Evolutionary conservation across 768 basidiomycete genomes (phyloP), one percentile per base, ranked within the genome.

Genomic region (Xerocomellus intermedius): DNA sequence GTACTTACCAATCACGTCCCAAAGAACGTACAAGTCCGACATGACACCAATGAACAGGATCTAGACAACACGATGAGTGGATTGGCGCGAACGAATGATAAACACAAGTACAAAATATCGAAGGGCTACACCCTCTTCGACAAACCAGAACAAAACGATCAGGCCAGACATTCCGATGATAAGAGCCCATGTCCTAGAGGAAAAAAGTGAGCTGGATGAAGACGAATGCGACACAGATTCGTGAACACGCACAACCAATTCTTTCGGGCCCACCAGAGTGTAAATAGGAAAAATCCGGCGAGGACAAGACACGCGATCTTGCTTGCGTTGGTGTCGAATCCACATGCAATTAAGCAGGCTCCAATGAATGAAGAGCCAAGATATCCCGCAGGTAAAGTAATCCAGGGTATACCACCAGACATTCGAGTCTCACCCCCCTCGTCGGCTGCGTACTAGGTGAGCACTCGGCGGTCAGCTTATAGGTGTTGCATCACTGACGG

Each of bases 401-500:
- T 70, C 82, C 86, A 89, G 21, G 81, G 75, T 39, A 94, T 82
- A 1, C 92, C 94, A 28, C 93, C 93, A 16, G 87, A 85, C 93
- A 95, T 94, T 35, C 79, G 76, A 5, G 93, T 95, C 36, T 84
- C 82, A 13, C 92, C 93, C 38, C 93, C 93, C 73, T 94, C 94
- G 63, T 93, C 91, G 42, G 91, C 87, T 92, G 65, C 24, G 52
- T 26, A 49, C 3, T 12, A 49, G 28, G 49, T 55, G 45, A 59
- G 48, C 30, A 64, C 46, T 59, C 55, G 14, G 42, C 55, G 16
- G 9, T 50, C 38, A 39, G 45, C 9, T 38, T 3, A 52, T 4
- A 46, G 4, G 22, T 7, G 30, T 33, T 30, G 22, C 24, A 37
- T 46, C 36, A 79, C 88, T 64, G 70, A 91, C 91, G 92, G 73